phyloP scores from a whole-genome alignment of 1,284 basidiomycete genomes.

The Irpex sp. region DNA sequence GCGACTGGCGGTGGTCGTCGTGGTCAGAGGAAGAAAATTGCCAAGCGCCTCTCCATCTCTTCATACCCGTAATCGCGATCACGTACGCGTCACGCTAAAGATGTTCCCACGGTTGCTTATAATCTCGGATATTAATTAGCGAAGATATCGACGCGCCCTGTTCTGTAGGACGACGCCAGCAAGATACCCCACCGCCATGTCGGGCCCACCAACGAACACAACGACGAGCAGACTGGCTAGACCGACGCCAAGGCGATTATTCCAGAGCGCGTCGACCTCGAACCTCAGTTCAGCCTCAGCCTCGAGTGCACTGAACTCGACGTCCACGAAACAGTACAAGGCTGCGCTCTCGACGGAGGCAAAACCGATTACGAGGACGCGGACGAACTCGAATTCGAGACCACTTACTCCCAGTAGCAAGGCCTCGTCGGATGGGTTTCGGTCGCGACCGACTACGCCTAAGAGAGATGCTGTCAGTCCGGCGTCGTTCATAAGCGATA shows the following conservation, averaged over 20 bases:
- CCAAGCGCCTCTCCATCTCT: background rate
- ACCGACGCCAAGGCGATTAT: constrained; percentile 39
- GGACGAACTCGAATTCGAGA: constrained; percentile 34
- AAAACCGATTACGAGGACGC: constrained; percentile 31
- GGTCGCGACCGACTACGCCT: constrained; percentile 23
- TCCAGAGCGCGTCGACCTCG: constrained; percentile 28
- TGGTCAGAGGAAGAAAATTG: background rate
- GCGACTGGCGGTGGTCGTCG: background rate
- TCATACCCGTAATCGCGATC: constrained; percentile 5
- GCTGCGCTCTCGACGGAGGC: constrained; percentile 58
- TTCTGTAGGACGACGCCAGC: background rate
- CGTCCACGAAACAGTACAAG: constrained; percentile 63
- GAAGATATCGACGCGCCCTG: background rate
- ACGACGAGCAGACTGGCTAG: constrained; percentile 22
- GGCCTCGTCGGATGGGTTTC: constrained; percentile 22
- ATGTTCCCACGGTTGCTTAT: constrained; percentile 11
- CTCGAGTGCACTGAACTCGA: constrained; percentile 39
- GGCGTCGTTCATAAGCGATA: constrained; percentile 47
- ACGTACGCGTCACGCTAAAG: background rate
- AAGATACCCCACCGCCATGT: constrained; percentile 8
- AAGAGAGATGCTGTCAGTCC: constrained; percentile 41
- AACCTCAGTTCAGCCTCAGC: constrained; percentile 25
- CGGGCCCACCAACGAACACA: constrained; percentile 11
- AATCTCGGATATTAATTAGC: background rate
- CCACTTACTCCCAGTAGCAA: constrained; percentile 49